Base-by-base conservation (phyloP, 2,329 filamentous ascomycete species). In the Fusarium sp. region DNA sequence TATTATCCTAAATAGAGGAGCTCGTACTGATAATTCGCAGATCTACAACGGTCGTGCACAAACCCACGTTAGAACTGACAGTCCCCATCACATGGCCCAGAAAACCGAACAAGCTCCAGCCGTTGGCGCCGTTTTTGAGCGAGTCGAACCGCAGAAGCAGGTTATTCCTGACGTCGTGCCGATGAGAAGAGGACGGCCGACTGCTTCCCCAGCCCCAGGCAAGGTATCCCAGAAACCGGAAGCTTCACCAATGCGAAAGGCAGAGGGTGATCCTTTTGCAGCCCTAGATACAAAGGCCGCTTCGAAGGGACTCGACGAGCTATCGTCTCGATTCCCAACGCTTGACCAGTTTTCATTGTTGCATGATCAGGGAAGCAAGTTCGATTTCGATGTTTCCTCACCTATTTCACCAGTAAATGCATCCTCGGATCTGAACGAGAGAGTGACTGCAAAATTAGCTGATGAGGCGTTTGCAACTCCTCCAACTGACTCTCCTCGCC, bases 261-360 rank as follows among this genome's bases (percentile, higher is more conserved):
- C 89, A 2, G 85, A 86, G 28, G 89, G 87, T 46, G 96, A 99
- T 78, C 96, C 96, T 0, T 99, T 98, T 77, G 93, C 93, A 18
- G 93, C 93, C 1, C 85, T 99, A 28, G 96, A 99, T 77, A 86
- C 91, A 3, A 89, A 78, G 37, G 31, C 72, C 5, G 79, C 80
- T 67, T 70, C 83, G 26, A 82, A 82, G 9, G 85, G 87, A 23
- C 83, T 84, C 3, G 96, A 98, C 71, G 95, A 98, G 75, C 83
- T 97, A 28, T 93, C 95, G 0, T 86, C 89, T 30, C 88, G 92
- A 53, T 99, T 97, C 72, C 96, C 96, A 1, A 94, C 93, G 8
- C 84, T 99, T 26, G 94, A 98, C 74, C 93, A 98, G 72, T 99
- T 99, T 76, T 91, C 95, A 4, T 83, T 99, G 18, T 82, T 97